Conservation (phyloP, 1,284 basidiomycete species). For the Leccinum pallidistipes region DNA sequence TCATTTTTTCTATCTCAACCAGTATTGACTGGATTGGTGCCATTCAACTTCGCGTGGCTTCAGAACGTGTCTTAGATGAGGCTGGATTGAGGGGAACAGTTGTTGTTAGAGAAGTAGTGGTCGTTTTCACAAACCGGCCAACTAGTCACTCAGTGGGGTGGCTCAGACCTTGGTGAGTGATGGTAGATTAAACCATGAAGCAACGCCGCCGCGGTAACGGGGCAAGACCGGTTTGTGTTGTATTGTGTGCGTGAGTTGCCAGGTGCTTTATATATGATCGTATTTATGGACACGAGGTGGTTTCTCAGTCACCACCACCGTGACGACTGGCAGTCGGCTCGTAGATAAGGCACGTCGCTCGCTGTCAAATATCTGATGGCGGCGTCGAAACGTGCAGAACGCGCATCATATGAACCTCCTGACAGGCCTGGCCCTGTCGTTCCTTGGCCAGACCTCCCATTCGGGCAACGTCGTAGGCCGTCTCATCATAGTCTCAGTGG, state of each 20-base stretch:
- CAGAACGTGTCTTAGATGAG: too few relatives aligned
- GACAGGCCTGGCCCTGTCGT: background rate
- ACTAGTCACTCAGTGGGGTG: too few relatives aligned
- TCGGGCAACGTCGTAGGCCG: background rate
- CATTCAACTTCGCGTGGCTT: too few relatives aligned
- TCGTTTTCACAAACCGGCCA: too few relatives aligned
- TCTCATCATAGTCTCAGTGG: constrained; percentile 6
- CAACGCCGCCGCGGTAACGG: background rate
- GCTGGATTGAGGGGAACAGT: too few relatives aligned
- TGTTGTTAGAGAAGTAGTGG: too few relatives aligned
- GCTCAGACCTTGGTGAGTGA: too few relatives aligned
- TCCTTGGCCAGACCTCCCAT: constrained; percentile 4
- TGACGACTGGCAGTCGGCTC: background rate
- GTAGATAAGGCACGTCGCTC: background rate
- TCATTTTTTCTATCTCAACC: too few relatives aligned
- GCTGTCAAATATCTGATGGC: background rate
- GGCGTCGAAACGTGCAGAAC: background rate
- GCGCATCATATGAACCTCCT: background rate
- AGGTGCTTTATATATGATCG: background rate
- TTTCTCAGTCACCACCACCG: background rate
- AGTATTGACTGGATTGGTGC: too few relatives aligned
- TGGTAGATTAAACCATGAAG: background rate
- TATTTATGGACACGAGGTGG: background rate
- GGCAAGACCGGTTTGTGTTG: background rate
- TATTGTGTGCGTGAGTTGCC: background rate